A percentile compares a stretch with the other conserved stretches of the same genome.
Conservation (phyloP, 2,329 filamentous ascomycete genomes). For the Fusarium pilosicola region DNA sequence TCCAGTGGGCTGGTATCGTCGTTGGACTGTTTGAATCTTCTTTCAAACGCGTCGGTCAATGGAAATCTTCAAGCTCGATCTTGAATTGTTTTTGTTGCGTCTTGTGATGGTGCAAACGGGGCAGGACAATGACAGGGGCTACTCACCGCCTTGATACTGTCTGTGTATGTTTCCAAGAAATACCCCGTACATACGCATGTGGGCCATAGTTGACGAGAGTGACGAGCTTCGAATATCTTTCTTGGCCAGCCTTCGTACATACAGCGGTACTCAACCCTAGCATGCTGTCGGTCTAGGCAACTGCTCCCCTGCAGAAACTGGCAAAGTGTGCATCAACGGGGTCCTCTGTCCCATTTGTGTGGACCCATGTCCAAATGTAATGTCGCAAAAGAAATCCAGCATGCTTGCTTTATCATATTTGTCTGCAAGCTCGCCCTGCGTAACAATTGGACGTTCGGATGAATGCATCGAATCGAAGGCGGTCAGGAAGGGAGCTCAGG, state of each 20-base stretch:
- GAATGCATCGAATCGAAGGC: conserved; percentile 35
- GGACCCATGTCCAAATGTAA: conserved; percentile 38
- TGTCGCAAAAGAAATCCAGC: conserved; percentile 40
- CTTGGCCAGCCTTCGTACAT: conserved; percentile 19
- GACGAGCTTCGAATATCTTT: conserved; percentile 30
- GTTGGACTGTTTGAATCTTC: conserved; percentile 7
- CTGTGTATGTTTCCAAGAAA: conserved; percentile 18
- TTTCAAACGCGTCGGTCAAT: conserved; percentile 4
- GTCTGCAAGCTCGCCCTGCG: conserved; percentile 34
- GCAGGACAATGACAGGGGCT: background rate
- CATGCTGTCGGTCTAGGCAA: conserved; percentile 26
- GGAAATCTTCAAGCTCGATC: conserved; percentile 1
- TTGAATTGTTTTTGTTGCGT: conserved; percentile 1
- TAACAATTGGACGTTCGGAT: conserved; percentile 39
- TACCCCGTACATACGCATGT: conserved; percentile 4
- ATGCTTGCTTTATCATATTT: conserved; percentile 36
- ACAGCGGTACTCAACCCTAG: conserved; percentile 25
- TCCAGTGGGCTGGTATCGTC: conserved; percentile 30
- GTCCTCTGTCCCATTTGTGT: conserved; percentile 34
- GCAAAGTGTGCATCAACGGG: conserved; percentile 29
- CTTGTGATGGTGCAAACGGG: background rate
- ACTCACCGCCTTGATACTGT: conserved; percentile 22
- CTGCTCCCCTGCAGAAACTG: conserved; percentile 39
- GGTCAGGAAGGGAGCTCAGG: conserved; percentile 34
- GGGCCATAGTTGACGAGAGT: conserved; percentile 17